Conservation (phyloP, 495 filamentous ascomycete species). For the Aspergillus cavernicola region DNA sequence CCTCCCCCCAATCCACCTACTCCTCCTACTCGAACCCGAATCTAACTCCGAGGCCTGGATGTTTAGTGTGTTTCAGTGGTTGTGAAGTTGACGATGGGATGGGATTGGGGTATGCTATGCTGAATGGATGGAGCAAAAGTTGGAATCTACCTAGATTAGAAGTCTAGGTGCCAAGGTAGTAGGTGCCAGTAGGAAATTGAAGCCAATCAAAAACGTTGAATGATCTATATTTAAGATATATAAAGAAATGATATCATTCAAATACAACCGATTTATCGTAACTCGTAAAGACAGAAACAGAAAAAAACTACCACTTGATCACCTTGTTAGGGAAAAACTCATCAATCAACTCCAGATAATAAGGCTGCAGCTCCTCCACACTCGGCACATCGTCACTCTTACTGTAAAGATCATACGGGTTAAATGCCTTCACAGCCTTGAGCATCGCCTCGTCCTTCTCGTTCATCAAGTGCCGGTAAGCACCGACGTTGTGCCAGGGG, state of each 20-base stretch:
- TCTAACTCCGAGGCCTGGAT: no score
- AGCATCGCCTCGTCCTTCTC: constrained; percentile 75
- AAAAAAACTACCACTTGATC: constrained; percentile 62
- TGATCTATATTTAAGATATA: neutral
- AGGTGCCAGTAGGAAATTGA: no score
- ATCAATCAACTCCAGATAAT: constrained; percentile 80
- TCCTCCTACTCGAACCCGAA: no score
- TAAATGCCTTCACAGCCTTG: constrained; percentile 78
- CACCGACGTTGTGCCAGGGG: constrained; percentile 78
- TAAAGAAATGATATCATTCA: no score
- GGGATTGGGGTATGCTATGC: no score
- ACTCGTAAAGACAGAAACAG: neutral
- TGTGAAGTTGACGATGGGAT: no score
- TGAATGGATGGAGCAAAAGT: no score
- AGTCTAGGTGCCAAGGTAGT: no score
- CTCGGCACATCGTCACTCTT: constrained; percentile 80
- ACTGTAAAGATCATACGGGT: constrained; percentile 87
- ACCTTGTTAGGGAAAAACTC: constrained; percentile 78
- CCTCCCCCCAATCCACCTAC: no score
- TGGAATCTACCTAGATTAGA: no score
- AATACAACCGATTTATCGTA: neutral
- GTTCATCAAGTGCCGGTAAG: constrained; percentile 76
- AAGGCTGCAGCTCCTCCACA: constrained; percentile 73
- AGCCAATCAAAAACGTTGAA: neutral
- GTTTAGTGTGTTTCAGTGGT: no score